Percentiles rank a stretch among this genome's conserved stretches.
Evolutionary conservation across 257 asterid species (phyloP).

Genomic region (Solanum dulcamara): DNA sequence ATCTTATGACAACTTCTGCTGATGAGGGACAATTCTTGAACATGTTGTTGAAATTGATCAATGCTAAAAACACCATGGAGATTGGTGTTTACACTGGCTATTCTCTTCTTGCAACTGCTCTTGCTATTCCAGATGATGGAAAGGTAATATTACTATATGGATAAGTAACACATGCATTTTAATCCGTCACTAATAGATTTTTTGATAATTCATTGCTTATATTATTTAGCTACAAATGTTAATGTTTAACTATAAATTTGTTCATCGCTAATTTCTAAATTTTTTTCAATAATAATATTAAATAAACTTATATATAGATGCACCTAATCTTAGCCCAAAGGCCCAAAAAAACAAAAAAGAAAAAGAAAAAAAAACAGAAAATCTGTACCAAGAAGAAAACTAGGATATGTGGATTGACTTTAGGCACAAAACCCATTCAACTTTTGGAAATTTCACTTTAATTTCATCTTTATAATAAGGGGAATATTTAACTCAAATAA

Average conservation of each 20-base stretch:
- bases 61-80: conserved; percentile 88
- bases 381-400: background rate
- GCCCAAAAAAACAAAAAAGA: background rate
- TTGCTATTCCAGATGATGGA: conserved; percentile 73
- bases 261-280: background rate
- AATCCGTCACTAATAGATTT: background rate
- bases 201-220: background rate
- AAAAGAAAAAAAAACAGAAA: background rate
- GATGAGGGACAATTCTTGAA: conserved; percentile 82
- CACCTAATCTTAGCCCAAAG: background rate
- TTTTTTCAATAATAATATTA: too few species aligned
- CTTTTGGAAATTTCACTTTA: background rate
- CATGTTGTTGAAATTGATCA: conserved; percentile 77
- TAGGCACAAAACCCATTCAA: background rate
- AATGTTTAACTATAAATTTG: too few species aligned
- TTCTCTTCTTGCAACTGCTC: conserved; percentile 80
- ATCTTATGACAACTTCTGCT: conserved; percentile 79
- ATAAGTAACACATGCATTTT: background rate
- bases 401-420: background rate
- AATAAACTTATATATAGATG: background rate
- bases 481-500: background rate
- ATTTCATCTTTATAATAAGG: background rate
- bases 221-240: background rate
- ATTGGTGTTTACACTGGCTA: conserved; percentile 92
- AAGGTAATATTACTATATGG: conserved; percentile 25